Evolutionary conservation across 352 stramenopile species (phyloP).

Genomic region (Globisporangium spiculum): DNA sequence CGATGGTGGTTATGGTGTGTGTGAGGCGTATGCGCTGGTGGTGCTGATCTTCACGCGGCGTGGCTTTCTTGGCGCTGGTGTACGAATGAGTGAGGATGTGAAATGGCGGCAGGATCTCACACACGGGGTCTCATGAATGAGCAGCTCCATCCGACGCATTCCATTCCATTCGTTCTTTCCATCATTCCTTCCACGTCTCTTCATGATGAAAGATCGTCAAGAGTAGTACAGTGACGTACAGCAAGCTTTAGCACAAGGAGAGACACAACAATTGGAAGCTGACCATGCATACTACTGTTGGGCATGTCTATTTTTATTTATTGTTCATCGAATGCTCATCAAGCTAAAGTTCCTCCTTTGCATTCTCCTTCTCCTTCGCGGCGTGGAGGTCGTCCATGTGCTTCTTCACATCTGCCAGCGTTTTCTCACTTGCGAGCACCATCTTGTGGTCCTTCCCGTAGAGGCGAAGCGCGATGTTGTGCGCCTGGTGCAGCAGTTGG

Average conservation of each 20-base stretch:
- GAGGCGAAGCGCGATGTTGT: slow-evolving; percentile 62
- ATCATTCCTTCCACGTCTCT: slow-evolving; percentile 19
- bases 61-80: neutral
- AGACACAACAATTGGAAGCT: neutral
- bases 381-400: slow-evolving; percentile 42
- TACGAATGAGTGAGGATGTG: neutral
- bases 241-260: neutral
- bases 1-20: neutral
- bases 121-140: neutral
- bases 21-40: neutral
- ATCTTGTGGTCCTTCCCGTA: slow-evolving; percentile 66
- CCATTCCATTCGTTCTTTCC: neutral
- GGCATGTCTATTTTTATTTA: neutral
- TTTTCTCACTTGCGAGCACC: slow-evolving; percentile 58
- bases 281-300: neutral
- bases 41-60: neutral
- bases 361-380: slow-evolving; percentile 2
- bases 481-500: slow-evolving; percentile 57
- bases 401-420: slow-evolving; percentile 56
- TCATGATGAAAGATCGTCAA: slow-evolving; percentile 12
- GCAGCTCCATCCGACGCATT: neutral
- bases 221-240: slow-evolving; percentile 1
- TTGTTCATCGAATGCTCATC: neutral
- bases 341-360: slow-evolving; percentile 14
- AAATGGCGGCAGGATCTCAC: slow-evolving; percentile 4